Conservation (phyloP, 2,329 filamentous ascomycete species). For the Scytalidium sp. region DNA sequence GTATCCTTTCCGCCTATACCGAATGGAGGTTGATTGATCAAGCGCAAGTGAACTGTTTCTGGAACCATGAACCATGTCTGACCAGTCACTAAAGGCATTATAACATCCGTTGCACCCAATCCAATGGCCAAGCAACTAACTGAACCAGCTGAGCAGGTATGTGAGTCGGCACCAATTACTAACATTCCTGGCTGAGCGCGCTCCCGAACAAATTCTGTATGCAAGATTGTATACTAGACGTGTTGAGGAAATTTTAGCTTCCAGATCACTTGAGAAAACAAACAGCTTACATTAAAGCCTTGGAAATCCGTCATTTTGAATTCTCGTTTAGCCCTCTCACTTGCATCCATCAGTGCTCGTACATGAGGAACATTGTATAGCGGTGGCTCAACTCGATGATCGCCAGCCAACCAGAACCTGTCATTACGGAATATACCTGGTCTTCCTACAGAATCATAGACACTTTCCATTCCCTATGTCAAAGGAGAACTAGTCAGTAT, state of each 20-base stretch:
- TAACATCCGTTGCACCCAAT: conserved; percentile 42
- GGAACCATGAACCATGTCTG: conserved; percentile 46
- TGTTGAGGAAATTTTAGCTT: not conserved
- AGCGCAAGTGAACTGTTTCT: conserved; percentile 36
- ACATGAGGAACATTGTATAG: conserved; percentile 32
- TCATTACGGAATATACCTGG: conserved; percentile 46
- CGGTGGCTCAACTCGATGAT: conserved; percentile 45
- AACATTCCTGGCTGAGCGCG: conserved; percentile 41
- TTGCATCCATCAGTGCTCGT: conserved; percentile 31
- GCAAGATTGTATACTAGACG: conserved; percentile 37
- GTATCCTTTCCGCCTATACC: conserved; percentile 43
- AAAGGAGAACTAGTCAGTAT: not conserved
- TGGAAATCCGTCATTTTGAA: conserved; percentile 43
- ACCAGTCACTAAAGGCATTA: conserved; percentile 40
- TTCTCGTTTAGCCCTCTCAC: conserved; percentile 32
- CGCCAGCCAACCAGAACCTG: conserved; percentile 46
- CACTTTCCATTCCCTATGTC: conserved; percentile 35
- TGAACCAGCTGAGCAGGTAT: conserved; percentile 42
- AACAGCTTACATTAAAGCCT: conserved; percentile 30
- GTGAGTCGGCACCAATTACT: conserved; percentile 41
- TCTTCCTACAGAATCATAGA: conserved; percentile 35
- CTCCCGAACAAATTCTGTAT: conserved; percentile 43
- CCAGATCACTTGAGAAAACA: no score
- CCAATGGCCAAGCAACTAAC: conserved; percentile 40
- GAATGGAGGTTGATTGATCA: conserved; percentile 30